Evolutionary conservation across 2,329 filamentous ascomycete species (phyloP).

Genomic region (Fusarium humuli): DNA sequence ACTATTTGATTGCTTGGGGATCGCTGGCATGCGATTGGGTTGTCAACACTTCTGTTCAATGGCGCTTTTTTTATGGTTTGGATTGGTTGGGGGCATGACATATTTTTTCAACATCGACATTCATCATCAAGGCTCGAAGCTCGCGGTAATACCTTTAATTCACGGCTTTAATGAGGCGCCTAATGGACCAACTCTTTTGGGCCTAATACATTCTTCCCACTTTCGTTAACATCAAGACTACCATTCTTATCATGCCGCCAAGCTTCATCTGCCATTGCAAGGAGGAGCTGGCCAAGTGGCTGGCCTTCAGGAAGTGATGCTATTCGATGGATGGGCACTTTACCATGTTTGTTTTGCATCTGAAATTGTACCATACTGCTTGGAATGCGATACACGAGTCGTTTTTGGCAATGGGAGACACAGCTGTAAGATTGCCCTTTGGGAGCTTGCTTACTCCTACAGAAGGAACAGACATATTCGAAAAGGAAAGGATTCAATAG

Average conservation of each 20-base stretch:
- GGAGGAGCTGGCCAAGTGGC: neutral
- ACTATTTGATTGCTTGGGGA: constrained; percentile 18
- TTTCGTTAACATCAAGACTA: constrained; percentile 33
- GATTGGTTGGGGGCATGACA: constrained; percentile 34
- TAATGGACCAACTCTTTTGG: constrained; percentile 24
- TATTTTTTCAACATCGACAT: constrained; percentile 34
- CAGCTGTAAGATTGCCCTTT: constrained; percentile 2
- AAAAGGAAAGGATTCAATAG: neutral
- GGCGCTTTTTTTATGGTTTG: constrained; percentile 34
- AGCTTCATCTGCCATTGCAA: neutral
- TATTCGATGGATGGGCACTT: constrained; percentile 11
- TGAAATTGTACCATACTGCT: constrained; percentile 40
- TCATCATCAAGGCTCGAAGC: constrained; percentile 41
- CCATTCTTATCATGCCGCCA: constrained; percentile 13
- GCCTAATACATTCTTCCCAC: constrained; percentile 32
- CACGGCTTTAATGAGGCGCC: constrained; percentile 43
- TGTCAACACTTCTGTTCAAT: constrained; percentile 15
- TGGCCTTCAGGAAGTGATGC: constrained; percentile 18
- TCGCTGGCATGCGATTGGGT: constrained; percentile 38
- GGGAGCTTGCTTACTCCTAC: constrained; percentile 18
- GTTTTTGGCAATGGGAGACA: constrained; percentile 16
- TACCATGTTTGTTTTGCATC: constrained; percentile 18
- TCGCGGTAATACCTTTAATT: constrained; percentile 42
- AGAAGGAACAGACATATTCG: constrained; percentile 13
- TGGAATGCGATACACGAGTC: constrained; percentile 12